Base-by-base conservation (phyloP, 768 basidiomycete species). In the Stropharia rugosoannulata region DNA sequence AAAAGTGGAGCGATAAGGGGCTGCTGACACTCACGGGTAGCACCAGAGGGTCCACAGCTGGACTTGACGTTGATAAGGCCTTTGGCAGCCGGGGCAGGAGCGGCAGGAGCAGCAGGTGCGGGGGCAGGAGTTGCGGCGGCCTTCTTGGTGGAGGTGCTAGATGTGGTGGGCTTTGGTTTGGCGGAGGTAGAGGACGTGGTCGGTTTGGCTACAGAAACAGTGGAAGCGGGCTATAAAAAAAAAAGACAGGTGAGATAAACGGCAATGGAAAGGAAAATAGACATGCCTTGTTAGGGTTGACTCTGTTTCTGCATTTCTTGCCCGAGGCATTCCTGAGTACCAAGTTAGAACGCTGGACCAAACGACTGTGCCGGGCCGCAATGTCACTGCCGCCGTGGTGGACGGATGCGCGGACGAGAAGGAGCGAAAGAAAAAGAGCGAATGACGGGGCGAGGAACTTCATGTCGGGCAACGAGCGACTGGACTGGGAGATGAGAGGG, bases 41-140 rank as follows among this genome's bases (percentile, higher is more conserved):
- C 82, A 61, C 82, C 76, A 60, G 66, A 76, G 54, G 65, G 55
- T 40, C 83, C 84, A 60, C 84, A 86, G 37, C 59, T 58, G 22
- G 70, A 69, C 8, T 56, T 41, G 52, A 79, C 70, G n/a, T 68
- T 64, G 58, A 81, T 71, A 44, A 79, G 43, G 25, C 63, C 58
- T 35, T 46, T 59, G 42, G 52, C 51, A 36, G 57, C 32, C 18
- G 59, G 36, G 38, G 55, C 36, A 47, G 29, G 22, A 4, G 22
- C 22, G 4, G 47, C 36, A 25, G 60, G 41, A 39, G 61, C 19
- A 29, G 36, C 25, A 32, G 51, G 51, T 10, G 51, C 41, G 13
- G 41, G 22, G 36, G 62, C 62, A 40, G 57, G 58, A 41, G 53
- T 58, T 15, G 56, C 55, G 18, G 53, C 50, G 6, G 48, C 49